These are phyloP conservation scores for Fusarium sp. DNA, from an alignment of 2,329 filamentous ascomycete genomes.

Conservation along the genomic window DNA sequence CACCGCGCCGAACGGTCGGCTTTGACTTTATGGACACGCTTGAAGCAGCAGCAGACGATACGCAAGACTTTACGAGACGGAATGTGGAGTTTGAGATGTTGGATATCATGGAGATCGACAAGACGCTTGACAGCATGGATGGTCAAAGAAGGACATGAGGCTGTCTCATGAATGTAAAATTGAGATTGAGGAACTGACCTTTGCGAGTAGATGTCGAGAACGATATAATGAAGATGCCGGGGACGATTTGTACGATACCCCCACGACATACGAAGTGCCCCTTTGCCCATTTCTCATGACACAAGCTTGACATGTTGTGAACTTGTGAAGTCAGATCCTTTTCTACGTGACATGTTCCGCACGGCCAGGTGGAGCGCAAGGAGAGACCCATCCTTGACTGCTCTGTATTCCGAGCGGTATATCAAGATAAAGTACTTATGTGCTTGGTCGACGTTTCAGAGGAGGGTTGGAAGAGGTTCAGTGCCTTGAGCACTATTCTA, in stretches of 20 bases:
- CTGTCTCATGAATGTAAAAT: slow-evolving; percentile 53
- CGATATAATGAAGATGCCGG: slow-evolving; percentile 31
- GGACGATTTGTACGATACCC: slow-evolving; percentile 53
- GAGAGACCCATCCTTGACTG: slow-evolving; percentile 77
- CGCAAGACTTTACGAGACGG: slow-evolving; percentile 59
- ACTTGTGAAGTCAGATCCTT: slow-evolving; percentile 1
- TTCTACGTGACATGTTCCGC: slow-evolving; percentile 57
- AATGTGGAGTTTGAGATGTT: slow-evolving; percentile 70
- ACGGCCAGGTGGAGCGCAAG: slow-evolving; percentile 81
- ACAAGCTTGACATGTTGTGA: slow-evolving; percentile 1
- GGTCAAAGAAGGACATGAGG: slow-evolving; percentile 55
- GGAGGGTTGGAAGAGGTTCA: slow-evolving; percentile 40
- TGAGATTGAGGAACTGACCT: slow-evolving; percentile 18
- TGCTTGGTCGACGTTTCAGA: slow-evolving; percentile 40
- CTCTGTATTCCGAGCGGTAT: slow-evolving; percentile 82
- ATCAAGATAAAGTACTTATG: slow-evolving; percentile 52
- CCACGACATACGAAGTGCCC: slow-evolving; percentile 21
- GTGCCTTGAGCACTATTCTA: slow-evolving; percentile 51
- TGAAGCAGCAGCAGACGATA: slow-evolving; percentile 62
- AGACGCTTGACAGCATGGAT: slow-evolving; percentile 66
- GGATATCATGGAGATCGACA: slow-evolving; percentile 73
- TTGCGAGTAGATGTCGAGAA: slow-evolving; percentile 41
- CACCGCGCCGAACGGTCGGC: slow-evolving; percentile 49
- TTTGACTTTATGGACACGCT: slow-evolving; percentile 64
- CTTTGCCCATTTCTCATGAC: neutral